Percentiles rank a stretch among this genome's conserved stretches.
Conservation (phyloP, 2,329 filamentous ascomycete species). For the Phyllosticta citribraziliensis region DNA sequence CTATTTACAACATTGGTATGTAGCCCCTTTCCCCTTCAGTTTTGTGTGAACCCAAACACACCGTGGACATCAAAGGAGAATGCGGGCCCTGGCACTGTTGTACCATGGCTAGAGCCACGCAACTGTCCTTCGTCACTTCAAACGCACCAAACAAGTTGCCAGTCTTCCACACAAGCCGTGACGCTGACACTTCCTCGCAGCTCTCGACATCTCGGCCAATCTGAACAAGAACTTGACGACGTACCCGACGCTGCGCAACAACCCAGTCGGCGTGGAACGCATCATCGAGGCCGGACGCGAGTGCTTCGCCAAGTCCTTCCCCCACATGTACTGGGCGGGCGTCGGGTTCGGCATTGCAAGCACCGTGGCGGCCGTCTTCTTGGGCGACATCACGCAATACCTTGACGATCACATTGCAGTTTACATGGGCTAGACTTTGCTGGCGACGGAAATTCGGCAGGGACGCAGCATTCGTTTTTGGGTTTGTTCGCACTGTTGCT, state of each 20-base stretch:
- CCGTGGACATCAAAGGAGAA: too few species aligned
- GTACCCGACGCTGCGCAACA: slow-evolving; percentile 34
- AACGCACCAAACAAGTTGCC: too few species aligned
- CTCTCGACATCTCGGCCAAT: slow-evolving; percentile 32
- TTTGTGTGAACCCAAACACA: too few species aligned
- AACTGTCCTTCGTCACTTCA: too few species aligned
- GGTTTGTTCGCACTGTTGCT: too few species aligned
- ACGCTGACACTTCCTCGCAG: slow-evolving; percentile 16
- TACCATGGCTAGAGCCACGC: too few species aligned
- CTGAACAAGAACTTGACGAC: slow-evolving; percentile 39
- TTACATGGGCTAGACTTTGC: neutral
- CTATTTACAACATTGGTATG: slow-evolving; percentile 34
- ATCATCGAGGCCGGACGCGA: slow-evolving; percentile 47
- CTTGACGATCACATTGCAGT: slow-evolving; percentile 6
- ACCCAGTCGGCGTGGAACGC: slow-evolving; percentile 29
- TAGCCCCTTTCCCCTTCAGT: slow-evolving; percentile 31
- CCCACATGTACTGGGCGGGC: slow-evolving; percentile 52
- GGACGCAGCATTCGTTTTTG: too few species aligned
- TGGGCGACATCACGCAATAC: slow-evolving; percentile 42
- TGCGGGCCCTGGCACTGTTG: too few species aligned
- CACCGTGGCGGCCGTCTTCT: slow-evolving; percentile 48
- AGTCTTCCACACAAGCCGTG: slow-evolving; percentile 34
- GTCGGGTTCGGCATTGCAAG: slow-evolving; percentile 51
- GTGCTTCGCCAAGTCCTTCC: slow-evolving; percentile 49
- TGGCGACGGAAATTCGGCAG: too few species aligned